These are phyloP conservation scores for Kandelia obovata DNA, from an alignment of 345 rosid species.

Conservation along the genomic window DNA sequence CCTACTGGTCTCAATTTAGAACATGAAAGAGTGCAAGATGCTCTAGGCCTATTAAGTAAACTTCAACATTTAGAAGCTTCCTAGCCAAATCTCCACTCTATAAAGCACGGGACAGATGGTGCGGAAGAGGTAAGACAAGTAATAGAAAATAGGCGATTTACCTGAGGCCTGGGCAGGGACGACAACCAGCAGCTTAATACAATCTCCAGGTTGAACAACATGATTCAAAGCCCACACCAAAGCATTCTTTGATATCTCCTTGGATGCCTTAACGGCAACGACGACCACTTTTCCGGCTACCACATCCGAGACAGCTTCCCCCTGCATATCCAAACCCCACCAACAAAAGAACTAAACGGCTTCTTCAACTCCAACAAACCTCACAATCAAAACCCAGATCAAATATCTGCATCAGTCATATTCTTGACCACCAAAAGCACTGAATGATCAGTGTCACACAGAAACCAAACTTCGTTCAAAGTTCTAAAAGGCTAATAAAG, in stretches of 20 bases:
- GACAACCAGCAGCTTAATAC: constrained; percentile 80
- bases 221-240: constrained; percentile 97
- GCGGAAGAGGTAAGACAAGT: background rate
- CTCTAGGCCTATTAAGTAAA: background rate
- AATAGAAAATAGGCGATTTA: constrained; percentile 14
- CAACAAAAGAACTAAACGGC: constrained; percentile 30
- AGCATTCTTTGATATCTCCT: constrained; percentile 79
- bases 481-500: constrained; percentile 5
- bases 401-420: constrained; percentile 12
- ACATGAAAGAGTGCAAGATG: background rate
- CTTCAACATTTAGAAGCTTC: background rate
- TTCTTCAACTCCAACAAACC: constrained; percentile 15
- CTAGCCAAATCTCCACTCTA: background rate
- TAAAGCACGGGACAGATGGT: background rate
- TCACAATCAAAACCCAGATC: constrained; percentile 38
- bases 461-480: constrained; percentile 44
- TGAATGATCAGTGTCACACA: constrained; percentile 30
- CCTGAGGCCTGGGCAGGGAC: constrained; percentile 63
- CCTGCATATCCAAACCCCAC: constrained; percentile 13
- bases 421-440: constrained; percentile 11
- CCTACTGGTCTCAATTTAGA: background rate
- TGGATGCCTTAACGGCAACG: constrained; percentile 91
- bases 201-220: constrained; percentile 90
- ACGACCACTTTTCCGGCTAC: constrained; percentile 60
- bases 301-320: constrained; percentile 38